Evolutionary conservation across 2,329 filamentous ascomycete genomes (phyloP).

Genomic region (Colletotrichum cereale): DNA sequence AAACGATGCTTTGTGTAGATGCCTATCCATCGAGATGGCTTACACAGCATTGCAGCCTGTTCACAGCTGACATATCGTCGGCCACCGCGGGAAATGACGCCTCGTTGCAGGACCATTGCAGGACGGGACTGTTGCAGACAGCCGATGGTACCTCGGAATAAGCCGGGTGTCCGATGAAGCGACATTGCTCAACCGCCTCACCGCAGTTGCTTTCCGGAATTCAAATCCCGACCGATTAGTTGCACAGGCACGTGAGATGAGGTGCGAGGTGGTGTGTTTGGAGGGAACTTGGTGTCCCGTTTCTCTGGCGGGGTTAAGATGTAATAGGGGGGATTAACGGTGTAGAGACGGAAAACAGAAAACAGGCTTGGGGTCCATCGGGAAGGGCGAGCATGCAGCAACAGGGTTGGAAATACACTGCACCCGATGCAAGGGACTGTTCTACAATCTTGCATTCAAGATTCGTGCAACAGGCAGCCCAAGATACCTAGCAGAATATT

Average conservation of each 20-base stretch:
- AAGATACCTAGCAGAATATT: not conserved
- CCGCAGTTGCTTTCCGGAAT: not conserved
- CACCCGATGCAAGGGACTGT: constrained; percentile 6
- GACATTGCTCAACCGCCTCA: not conserved
- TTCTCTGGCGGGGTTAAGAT: not conserved
- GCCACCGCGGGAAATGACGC: not conserved
- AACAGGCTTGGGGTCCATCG: not conserved
- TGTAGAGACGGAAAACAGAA: not conserved
- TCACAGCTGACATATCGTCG: constrained; percentile 25
- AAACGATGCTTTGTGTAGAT: not conserved
- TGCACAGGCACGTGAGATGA: not conserved
- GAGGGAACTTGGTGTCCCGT: not conserved
- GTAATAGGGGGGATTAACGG: not conserved
- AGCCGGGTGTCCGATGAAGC: not conserved
- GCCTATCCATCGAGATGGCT: constrained; percentile 6
- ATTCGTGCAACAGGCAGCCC: not conserved
- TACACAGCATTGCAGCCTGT: constrained; percentile 34
- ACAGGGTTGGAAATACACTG: not conserved
- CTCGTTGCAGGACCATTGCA: not conserved
- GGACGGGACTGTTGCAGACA: not conserved
- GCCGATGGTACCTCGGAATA: not conserved
- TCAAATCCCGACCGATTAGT: too few relatives aligned
- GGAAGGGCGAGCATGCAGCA: not conserved
- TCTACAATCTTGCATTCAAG: constrained; percentile 4
- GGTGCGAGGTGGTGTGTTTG: not conserved